phyloP scores from a whole-genome alignment of 1,284 basidiomycete species.

The Gomphus sp. region DNA sequence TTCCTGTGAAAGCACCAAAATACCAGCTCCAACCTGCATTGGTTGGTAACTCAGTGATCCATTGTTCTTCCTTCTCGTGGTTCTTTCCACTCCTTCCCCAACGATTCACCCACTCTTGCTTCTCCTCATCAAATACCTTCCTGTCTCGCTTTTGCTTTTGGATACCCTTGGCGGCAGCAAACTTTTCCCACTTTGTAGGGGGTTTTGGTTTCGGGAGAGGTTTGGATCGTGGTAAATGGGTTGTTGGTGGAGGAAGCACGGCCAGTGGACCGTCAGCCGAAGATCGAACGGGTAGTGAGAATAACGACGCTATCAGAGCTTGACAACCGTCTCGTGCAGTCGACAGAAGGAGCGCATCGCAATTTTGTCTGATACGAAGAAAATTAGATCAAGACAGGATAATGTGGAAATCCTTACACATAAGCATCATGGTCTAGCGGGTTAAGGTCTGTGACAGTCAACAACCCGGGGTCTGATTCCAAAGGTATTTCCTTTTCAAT shows the following conservation, averaged over 20 bases:
- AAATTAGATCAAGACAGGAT: neutral
- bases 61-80: slow-evolving; percentile 81
- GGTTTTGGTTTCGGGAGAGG: slow-evolving; percentile 65
- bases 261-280: slow-evolving; percentile 82
- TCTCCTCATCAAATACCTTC: slow-evolving; percentile 91
- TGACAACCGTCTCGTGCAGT: slow-evolving; percentile 86
- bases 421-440: slow-evolving; percentile 77
- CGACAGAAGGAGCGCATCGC: slow-evolving; percentile 72
- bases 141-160: slow-evolving; percentile 46
- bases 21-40: slow-evolving; percentile 60
- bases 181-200: too few species aligned
- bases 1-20: neutral
- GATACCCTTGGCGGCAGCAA: too few species aligned
- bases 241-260: slow-evolving; percentile 69
- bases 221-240: slow-evolving; percentile 82
- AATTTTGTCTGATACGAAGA: slow-evolving; percentile 45
- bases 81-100: slow-evolving; percentile 95
- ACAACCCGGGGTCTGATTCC: slow-evolving; percentile 74
- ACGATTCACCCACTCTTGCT: slow-evolving; percentile 85
- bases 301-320: slow-evolving; percentile 71
- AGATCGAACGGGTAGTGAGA: slow-evolving; percentile 69
- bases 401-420: slow-evolving; percentile 36
- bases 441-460: slow-evolving; percentile 84
- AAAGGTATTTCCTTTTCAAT: slow-evolving; percentile 78
- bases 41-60: slow-evolving; percentile 85